Conservation (phyloP, 2,329 filamentous ascomycete genomes). For the Neofusicoccum parvum region DNA sequence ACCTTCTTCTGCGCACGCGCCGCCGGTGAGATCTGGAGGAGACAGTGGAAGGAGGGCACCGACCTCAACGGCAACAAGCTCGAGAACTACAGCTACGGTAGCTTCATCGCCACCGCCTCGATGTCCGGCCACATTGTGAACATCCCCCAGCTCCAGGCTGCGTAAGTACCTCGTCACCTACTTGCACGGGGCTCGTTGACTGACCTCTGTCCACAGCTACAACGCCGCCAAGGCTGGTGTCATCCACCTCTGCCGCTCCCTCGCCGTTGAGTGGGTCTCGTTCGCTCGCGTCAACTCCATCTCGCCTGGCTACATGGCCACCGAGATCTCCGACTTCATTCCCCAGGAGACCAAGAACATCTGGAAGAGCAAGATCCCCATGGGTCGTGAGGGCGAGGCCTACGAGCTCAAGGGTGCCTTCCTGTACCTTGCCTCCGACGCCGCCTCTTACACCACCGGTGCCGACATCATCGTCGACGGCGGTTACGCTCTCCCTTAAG, state of each 20-base stretch:
- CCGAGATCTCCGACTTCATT: conserved; percentile 67
- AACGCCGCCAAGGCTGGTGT: conserved; percentile 64
- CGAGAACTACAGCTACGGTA: conserved; percentile 43
- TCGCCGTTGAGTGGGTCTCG: conserved; percentile 71
- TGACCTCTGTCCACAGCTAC: conserved; percentile 29
- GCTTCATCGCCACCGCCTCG: conserved; percentile 67
- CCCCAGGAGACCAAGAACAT: conserved; percentile 68
- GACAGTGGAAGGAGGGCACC: conserved; percentile 22
- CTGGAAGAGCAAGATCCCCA: conserved; percentile 78
- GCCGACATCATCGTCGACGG: conserved; percentile 23
- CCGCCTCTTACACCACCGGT: conserved; percentile 74
- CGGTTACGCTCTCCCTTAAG: conserved; percentile 21
- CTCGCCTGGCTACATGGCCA: conserved; percentile 70
- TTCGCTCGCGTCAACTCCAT: conserved; percentile 70
- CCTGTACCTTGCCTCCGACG: conserved; percentile 79
- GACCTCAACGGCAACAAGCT: conserved; percentile 23
- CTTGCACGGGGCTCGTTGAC: not conserved
- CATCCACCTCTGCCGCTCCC: conserved; percentile 64
- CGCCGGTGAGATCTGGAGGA: conserved; percentile 57
- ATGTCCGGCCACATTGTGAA: conserved; percentile 85
- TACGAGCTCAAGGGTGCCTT: conserved; percentile 82
- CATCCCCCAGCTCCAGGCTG: conserved; percentile 69
- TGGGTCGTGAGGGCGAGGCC: conserved; percentile 74
- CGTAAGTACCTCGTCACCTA: not conserved
- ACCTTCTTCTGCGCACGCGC: conserved; percentile 86